Evolutionary conservation across 345 rosid species (phyloP), one percentile per base, ranked within the genome.

Genomic region (Populus tremula): DNA sequence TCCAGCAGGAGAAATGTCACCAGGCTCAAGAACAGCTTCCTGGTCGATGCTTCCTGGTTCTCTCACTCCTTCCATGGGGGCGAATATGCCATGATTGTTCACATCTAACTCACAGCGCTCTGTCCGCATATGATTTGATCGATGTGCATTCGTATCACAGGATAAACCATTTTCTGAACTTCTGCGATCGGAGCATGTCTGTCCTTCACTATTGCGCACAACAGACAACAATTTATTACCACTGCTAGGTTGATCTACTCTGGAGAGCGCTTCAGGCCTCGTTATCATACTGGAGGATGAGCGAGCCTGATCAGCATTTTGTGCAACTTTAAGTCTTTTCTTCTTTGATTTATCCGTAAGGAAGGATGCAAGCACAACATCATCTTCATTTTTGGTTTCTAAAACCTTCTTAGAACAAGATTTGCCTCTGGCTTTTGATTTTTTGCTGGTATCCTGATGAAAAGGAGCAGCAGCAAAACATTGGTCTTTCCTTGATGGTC

Each of bases 1-100:
- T 53, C 74, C 73, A n/a, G 72, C 83, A 4, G 79, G 85, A 33
- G 80, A 54, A 5, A 77, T 38, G 49, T 75, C 77, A 23, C 70
- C 85, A 3, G 65, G 73, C 67, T 72, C 79, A 31, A 8, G 49
- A 74, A 66, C 70, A 70, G 10, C 35, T 54, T 66, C 64, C 27
- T 6, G 14, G 47, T 69, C 17, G 14, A 56, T 12, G 73, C 54
- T 17, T 25, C 25, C 47, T 18, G n/a, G 31, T 27, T 64, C 61
- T 23, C 39, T 74, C 62, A 33, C 10, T 6, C 17, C 18, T 13
- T 54, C 76, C 33, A 1, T n/a, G 71, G 65, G 20, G 69, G 77
- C 12, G 29, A 16, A 21, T 3, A n/a, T 6, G 38, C 16, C n/a
- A 17, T 50, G 10, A 17, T 67, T 8, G 71, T 14, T 45, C 41